These are phyloP conservation scores for Pleurotus pulmonarius DNA, from an alignment of 768 basidiomycete species.

Conservation along the genomic window DNA sequence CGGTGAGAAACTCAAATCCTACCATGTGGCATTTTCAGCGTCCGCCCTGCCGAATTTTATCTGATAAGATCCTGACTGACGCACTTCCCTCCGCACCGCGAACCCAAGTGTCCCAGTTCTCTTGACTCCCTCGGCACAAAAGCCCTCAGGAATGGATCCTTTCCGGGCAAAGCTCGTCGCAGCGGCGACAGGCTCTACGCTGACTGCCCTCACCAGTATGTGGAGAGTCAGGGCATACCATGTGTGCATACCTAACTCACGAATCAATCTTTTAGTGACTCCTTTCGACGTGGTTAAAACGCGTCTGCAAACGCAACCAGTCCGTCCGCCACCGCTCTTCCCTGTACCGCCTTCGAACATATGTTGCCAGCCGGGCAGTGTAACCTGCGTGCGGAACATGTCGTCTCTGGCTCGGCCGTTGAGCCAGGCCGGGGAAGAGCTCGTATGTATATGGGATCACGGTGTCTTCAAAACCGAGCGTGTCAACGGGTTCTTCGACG, in stretches of 20 bases:
- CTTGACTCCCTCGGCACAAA: conserved; percentile 5
- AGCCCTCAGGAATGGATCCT: conserved; percentile 51
- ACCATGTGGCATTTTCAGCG: not conserved
- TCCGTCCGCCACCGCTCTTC: conserved; percentile 44
- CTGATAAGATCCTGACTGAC: conserved; percentile 24
- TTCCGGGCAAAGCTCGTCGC: conserved; percentile 79
- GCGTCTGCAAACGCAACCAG: conserved; percentile 89
- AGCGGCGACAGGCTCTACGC: conserved; percentile 71
- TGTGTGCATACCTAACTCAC: not conserved
- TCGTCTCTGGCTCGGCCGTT: conserved; percentile 65
- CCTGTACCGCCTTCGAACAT: conserved; percentile 48
- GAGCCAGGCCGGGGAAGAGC: conserved; percentile 39
- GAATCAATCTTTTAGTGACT: conserved; percentile 67
- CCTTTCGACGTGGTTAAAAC: conserved; percentile 99
- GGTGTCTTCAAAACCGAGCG: conserved; percentile 68
- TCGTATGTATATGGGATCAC: conserved; percentile 79
- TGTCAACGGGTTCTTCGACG: conserved; percentile 84
- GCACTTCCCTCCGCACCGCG: conserved; percentile 1
- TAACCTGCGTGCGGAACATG: conserved; percentile 69
- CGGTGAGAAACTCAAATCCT: not conserved
- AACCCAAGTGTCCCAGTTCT: conserved; percentile 10
- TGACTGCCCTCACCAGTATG: conserved; percentile 83
- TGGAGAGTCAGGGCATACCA: conserved; percentile 4
- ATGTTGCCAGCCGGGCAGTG: conserved; percentile 68
- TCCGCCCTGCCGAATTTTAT: conserved; percentile 19